phyloP scores from a whole-genome alignment of 2,329 filamentous ascomycete species.

The Lithohypha guttulata region DNA sequence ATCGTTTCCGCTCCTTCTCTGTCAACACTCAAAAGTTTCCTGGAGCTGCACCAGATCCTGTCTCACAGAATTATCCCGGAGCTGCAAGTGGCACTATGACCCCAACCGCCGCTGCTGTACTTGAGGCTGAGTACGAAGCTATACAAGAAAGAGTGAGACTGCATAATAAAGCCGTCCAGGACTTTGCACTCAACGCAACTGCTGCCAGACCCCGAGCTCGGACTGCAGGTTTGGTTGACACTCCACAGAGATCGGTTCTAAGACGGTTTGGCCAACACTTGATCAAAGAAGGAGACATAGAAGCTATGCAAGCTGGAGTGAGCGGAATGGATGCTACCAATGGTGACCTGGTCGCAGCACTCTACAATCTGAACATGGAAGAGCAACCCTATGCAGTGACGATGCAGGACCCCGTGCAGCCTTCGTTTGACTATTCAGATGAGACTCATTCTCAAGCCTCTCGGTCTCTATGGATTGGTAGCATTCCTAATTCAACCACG shows the following conservation, averaged over 20 bases:
- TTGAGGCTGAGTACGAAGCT: slow-evolving; percentile 47
- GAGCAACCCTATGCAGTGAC: slow-evolving; percentile 9
- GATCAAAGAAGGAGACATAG: slow-evolving; percentile 5
- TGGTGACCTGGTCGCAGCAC: slow-evolving; percentile 13
- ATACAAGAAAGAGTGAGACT: slow-evolving; percentile 65
- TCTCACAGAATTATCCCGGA: slow-evolving; percentile 44
- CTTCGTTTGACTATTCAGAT: slow-evolving; percentile 58
- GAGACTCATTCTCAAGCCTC: slow-evolving; percentile 69
- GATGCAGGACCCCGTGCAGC: slow-evolving; percentile 5
- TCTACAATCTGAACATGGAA: slow-evolving; percentile 16
- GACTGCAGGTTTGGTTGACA: slow-evolving; percentile 84
- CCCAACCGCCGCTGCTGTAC: slow-evolving; percentile 42
- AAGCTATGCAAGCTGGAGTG: slow-evolving; percentile 9
- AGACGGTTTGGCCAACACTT: slow-evolving; percentile 64
- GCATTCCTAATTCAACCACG: slow-evolving; percentile 92
- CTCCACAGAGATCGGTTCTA: slow-evolving; percentile 52
- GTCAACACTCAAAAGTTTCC: slow-evolving; percentile 97
- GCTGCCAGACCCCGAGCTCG: slow-evolving; percentile 75
- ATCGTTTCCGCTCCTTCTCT: slow-evolving; percentile 91
- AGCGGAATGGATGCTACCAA: slow-evolving; percentile 13
- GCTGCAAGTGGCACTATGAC: slow-evolving; percentile 50
- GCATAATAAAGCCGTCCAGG: slow-evolving; percentile 88
- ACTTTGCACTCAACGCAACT: slow-evolving; percentile 75
- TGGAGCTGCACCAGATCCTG: slow-evolving; percentile 68
- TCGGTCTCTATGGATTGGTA: slow-evolving; percentile 90